Evolutionary conservation across 2,329 filamentous ascomycete species (phyloP), one percentile per base, ranked within the genome.

Genomic region (Calonectria pauciramosa): DNA sequence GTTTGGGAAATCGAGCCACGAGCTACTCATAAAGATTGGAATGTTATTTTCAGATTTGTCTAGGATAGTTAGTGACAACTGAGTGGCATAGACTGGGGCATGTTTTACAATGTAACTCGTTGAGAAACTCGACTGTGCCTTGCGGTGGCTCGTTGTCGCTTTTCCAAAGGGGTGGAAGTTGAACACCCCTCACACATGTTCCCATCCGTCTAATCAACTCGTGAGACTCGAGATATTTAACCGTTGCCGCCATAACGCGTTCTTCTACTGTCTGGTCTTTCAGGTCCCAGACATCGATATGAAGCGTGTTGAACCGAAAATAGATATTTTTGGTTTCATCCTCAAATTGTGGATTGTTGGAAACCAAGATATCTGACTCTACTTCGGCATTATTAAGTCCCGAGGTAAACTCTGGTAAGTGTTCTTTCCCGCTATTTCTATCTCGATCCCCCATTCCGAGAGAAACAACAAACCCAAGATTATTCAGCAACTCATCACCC

Each of bases 241-340:
- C 41, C 8, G 79, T 81, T n/a, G 78, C 80, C 28, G 77, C 74
- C n/a, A 72, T 72, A 74, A 74, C 74, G 36, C 70, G 38, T 10
- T 47, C 30, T 34, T 66, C n/a, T 54, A 68, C 32, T 30, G 41
- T 71, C 5, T 32, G 44, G 71, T 88, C 85, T 71, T 88, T 84
- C 1, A 88, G 80, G 4, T 83, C 84, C 65, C 88, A 82, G 23
- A 85, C 80, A 68, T 86, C 84, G 1, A 89, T 79, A 7, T 86
- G 85, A 14, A 79, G 73, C 20, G 89, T 86, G 73, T 88, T 88
- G 75, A 89, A 88, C 10, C 87, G 85, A 76, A 84, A 88, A 74
- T 87, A 85, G 30, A 82, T 82, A 10, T 82, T 78, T 38, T 82
- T 78, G 34, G 73, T 74, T 52, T 77, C 3, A n/a, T 18, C 9